phyloP scores from a whole-genome alignment of 1,139 yeast genomes.

The Debaryomyces nepalensis region DNA sequence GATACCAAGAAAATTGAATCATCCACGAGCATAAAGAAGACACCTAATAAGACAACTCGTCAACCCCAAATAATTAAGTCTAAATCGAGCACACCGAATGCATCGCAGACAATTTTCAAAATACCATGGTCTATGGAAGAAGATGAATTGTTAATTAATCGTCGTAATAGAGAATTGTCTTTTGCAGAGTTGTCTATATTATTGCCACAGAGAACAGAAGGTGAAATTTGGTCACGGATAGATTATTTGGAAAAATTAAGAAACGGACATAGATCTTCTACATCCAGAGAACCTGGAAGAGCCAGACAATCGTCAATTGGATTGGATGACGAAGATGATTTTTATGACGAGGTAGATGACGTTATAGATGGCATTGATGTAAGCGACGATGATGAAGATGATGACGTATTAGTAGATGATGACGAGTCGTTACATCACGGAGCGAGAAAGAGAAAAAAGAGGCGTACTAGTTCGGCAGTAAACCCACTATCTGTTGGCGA shows the following conservation, averaged over 20 bases:
- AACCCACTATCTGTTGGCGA: constrained; percentile 42
- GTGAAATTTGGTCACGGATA: constrained; percentile 71
- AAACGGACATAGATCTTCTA: constrained; percentile 45
- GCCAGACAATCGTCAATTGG: constrained; percentile 49
- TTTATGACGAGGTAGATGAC: constrained; percentile 43
- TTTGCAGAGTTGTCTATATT: constrained; percentile 76
- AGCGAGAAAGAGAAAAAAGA: constrained; percentile 37
- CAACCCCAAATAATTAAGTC: constrained; percentile 15
- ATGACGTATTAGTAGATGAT: constrained; percentile 45
- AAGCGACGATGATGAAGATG: constrained; percentile 41
- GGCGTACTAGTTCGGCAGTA: constrained; percentile 51
- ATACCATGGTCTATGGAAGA: constrained; percentile 69
- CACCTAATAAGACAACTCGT: constrained; percentile 11
- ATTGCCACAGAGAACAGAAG: constrained; percentile 72
- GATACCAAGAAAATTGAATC: constrained; percentile 21
- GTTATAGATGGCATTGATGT: constrained; percentile 45
- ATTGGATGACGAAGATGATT: constrained; percentile 52
- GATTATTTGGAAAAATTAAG: constrained; percentile 54
- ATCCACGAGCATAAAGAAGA: constrained; percentile 15
- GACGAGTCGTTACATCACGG: constrained; percentile 34
- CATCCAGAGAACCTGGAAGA: constrained; percentile 37
- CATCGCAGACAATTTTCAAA: constrained; percentile 34
- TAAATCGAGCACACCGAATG: constrained; percentile 16
- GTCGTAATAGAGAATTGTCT: constrained; percentile 63
- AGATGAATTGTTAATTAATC: constrained; percentile 64